These are phyloP conservation scores for Noccaea caerulescens DNA, from an alignment of 345 rosid genomes.

Conservation along the genomic window DNA sequence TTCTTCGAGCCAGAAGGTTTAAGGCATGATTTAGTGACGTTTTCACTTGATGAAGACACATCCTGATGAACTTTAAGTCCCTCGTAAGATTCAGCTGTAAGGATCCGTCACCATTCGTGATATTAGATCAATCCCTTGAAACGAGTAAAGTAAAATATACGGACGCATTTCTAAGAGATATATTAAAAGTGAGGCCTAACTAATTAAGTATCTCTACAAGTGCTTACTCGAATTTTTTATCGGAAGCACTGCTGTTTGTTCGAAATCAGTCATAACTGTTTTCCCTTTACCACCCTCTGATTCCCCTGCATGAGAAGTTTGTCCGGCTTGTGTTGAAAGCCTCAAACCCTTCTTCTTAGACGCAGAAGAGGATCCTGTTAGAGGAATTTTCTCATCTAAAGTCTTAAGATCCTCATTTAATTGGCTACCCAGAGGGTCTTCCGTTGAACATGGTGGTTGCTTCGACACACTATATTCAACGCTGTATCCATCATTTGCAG, in stretches of 20 bases:
- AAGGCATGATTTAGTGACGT: constrained; percentile 64
- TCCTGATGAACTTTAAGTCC: constrained; percentile 37
- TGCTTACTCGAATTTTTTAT: constrained; percentile 23
- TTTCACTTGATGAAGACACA: constrained; percentile 45
- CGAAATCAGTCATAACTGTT: constrained; percentile 15
- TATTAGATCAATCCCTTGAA: constrained; percentile 5
- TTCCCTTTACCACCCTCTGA: constrained; percentile 41
- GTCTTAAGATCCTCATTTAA: constrained; percentile 12
- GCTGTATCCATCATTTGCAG: constrained; percentile 10
- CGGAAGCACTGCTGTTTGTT: constrained; percentile 14
- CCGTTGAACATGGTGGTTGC: constrained; percentile 31
- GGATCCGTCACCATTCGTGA: constrained; percentile 31
- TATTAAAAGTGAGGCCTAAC: constrained; percentile 6
- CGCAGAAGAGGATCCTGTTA: constrained; percentile 41
- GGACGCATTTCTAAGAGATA: constrained; percentile 3
- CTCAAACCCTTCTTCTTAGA: constrained; percentile 31
- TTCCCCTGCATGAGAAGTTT: constrained; percentile 34
- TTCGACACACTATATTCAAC: constrained; percentile 45
- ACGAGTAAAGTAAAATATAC: background rate
- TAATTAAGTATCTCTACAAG: constrained; percentile 7
- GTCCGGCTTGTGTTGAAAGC: constrained; percentile 40
- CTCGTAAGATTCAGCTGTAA: constrained; percentile 29
- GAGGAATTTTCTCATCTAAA: constrained; percentile 24
- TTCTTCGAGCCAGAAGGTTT: constrained; percentile 60
- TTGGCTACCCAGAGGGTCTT: constrained; percentile 27